phyloP scores from a whole-genome alignment of 441 rosid species.

The Francoa sonchifolia region DNA sequence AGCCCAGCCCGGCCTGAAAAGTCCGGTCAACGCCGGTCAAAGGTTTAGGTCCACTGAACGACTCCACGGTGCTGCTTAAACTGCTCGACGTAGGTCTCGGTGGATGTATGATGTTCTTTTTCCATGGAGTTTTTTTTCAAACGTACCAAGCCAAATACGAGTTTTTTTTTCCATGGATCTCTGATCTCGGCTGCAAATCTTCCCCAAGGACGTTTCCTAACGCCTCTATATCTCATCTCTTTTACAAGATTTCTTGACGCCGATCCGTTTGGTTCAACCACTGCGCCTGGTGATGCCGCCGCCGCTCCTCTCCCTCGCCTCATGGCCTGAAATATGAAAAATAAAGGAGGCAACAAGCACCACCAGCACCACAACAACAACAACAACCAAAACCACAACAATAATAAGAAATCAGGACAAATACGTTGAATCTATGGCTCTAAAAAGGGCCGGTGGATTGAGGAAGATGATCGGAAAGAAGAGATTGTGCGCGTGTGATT shows the following conservation, averaged over 20 bases:
- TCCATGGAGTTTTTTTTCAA: conserved; percentile 56
- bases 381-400: too few relatives aligned
- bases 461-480: too few relatives aligned
- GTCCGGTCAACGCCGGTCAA: too few relatives aligned
- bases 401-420: too few relatives aligned
- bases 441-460: too few relatives aligned
- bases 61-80: conserved; percentile 94
- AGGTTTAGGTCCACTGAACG: conserved; percentile 67
- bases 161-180: conserved; percentile 70
- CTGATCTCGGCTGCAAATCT: conserved; percentile 87
- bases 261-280: conserved; percentile 26
- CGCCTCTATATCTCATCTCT: conserved; percentile 65
- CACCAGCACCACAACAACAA: too few relatives aligned
- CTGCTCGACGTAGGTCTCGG: conserved; percentile 69
- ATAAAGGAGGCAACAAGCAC: too few relatives aligned
- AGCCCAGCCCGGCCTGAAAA: too few relatives aligned
- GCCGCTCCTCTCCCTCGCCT: conserved; percentile 40
- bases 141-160: conserved; percentile 83
- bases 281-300: conserved; percentile 5
- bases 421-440: too few relatives aligned
- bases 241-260: conserved; percentile 12
- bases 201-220: conserved; percentile 71
- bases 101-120: conserved; percentile 46
- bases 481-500: too few relatives aligned
- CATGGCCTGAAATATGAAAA: too few relatives aligned